phyloP scores from a whole-genome alignment of 83 land plant species.

The Isoetes engelmannii region DNA sequence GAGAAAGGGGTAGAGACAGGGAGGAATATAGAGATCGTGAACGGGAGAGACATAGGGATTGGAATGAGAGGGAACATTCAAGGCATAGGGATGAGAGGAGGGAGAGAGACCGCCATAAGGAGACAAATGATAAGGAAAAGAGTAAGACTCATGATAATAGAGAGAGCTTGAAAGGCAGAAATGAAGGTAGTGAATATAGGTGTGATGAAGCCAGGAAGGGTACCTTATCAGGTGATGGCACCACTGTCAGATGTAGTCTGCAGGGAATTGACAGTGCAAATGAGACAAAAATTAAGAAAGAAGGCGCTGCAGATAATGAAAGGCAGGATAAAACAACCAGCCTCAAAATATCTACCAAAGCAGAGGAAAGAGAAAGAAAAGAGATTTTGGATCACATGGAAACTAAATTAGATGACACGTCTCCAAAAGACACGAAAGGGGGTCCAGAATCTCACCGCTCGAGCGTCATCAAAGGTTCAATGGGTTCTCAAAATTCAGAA shows the following conservation, averaged over 20 bases:
- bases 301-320: neutral
- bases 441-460: conserved; percentile 20
- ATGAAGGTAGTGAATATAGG: conserved; percentile 4
- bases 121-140: neutral
- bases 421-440: conserved; percentile 26
- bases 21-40: conserved; percentile 7
- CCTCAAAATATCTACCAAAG: neutral
- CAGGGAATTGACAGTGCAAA: conserved; percentile 1
- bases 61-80: conserved; percentile 1
- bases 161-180: neutral
- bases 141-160: neutral
- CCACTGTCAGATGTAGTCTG: neutral
- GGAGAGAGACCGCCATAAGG: neutral
- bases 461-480: neutral
- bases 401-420: conserved; percentile 11
- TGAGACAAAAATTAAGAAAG: neutral
- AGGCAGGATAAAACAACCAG: neutral
- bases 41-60: conserved; percentile 16
- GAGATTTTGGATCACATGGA: neutral
- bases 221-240: neutral
- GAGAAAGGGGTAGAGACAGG: conserved; percentile 3
- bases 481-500: conserved; percentile 10
- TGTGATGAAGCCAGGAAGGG: neutral
- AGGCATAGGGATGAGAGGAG: neutral
- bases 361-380: neutral